Conservation (phyloP, 805 yeast genomes). For the Brettanomyces custersianus region DNA sequence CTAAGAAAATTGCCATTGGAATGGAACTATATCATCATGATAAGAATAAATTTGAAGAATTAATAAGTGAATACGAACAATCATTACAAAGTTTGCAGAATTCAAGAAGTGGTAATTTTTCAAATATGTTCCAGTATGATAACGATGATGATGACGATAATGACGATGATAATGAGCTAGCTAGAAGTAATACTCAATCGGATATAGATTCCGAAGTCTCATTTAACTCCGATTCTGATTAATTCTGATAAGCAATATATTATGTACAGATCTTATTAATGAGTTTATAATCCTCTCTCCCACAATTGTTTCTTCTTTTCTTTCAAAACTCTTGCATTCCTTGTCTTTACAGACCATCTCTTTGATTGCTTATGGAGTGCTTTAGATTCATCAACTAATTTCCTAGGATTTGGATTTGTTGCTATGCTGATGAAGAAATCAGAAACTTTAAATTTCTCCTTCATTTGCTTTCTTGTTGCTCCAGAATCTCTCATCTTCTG, state of each 20-base stretch:
- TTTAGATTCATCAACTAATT: slow-evolving; percentile 12
- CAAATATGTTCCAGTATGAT: background rate
- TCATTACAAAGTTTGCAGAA: slow-evolving; percentile 2
- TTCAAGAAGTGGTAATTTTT: background rate
- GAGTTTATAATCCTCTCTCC: slow-evolving; percentile 16
- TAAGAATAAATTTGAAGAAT: slow-evolving; percentile 6
- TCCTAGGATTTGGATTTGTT: slow-evolving; percentile 17
- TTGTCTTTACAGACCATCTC: slow-evolving; percentile 20
- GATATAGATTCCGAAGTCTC: too few relatives aligned
- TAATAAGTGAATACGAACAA: slow-evolving; percentile 9
- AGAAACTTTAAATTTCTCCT: slow-evolving; percentile 21
- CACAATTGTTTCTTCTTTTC: slow-evolving; percentile 16
- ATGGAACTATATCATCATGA: slow-evolving; percentile 21
- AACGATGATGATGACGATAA: background rate
- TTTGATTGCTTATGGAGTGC: slow-evolving; percentile 13
- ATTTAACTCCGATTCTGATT: too few relatives aligned
- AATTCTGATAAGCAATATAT: too few relatives aligned
- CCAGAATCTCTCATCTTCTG: slow-evolving; percentile 24
- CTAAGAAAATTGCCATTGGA: slow-evolving; percentile 15
- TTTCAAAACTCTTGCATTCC: slow-evolving; percentile 16
- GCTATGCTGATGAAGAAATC: slow-evolving; percentile 24
- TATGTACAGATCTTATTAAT: background rate
- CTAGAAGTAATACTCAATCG: too few relatives aligned
- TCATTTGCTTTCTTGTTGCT: slow-evolving; percentile 21
- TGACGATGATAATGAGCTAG: too few relatives aligned